Percentiles rank a stretch among this genome's conserved stretches.
phyloP scores from a whole-genome alignment of 805 yeast genomes.

The Wickerhamiella siamensis region DNA sequence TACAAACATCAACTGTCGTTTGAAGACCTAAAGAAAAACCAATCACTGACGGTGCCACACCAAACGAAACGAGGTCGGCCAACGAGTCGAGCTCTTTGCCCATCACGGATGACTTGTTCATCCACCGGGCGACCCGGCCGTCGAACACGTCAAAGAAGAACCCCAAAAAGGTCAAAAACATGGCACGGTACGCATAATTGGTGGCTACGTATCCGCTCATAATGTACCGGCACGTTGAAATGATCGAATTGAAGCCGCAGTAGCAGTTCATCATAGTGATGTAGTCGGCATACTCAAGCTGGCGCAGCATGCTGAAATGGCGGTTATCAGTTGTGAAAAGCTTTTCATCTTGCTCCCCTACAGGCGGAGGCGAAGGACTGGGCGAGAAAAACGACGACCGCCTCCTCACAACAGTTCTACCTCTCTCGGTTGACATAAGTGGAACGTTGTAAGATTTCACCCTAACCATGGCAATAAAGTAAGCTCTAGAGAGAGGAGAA shows the following conservation, averaged over 20 bases:
- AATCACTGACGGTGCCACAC: constrained; percentile 88
- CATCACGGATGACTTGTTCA: constrained; percentile 82
- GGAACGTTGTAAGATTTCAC: no score
- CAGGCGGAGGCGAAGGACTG: constrained; percentile 26
- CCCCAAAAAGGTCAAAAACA: constrained; percentile 72
- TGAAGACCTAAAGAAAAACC: constrained; percentile 87
- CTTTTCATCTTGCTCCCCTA: constrained; percentile 37
- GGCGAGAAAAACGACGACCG: constrained; percentile 26
- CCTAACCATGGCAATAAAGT: no score
- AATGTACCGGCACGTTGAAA: constrained; percentile 72
- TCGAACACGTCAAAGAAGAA: constrained; percentile 92
- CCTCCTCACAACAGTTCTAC: constrained; percentile 12
- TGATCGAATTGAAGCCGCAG: constrained; percentile 80
- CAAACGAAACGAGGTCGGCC: constrained; percentile 88
- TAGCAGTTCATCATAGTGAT: constrained; percentile 90
- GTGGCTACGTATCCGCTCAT: constrained; percentile 46
- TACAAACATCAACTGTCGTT: constrained; percentile 62
- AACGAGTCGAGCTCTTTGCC: constrained; percentile 96
- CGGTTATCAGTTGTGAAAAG: constrained; percentile 71
- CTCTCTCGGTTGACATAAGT: not conserved
- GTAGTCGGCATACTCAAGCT: constrained; percentile 85
- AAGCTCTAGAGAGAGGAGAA: no score
- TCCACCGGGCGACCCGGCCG: constrained; percentile 90
- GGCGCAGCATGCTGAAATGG: constrained; percentile 65
- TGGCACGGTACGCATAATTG: constrained; percentile 65